Percentiles rank a stretch among this genome's conserved stretches.
Evolutionary conservation across 1,139 yeast genomes (phyloP).

Genomic region (Pneumocystis oryctolagi): DNA sequence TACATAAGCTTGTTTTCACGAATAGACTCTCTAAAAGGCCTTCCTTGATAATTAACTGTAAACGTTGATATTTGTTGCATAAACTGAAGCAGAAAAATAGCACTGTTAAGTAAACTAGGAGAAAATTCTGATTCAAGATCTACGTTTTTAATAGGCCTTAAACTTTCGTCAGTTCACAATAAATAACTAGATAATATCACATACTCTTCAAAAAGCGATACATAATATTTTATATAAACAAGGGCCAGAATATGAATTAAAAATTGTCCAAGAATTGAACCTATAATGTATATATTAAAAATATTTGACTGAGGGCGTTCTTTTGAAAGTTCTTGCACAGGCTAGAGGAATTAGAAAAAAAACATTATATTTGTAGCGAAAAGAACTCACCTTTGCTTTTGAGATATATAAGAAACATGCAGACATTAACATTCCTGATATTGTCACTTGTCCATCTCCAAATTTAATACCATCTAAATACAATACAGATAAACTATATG

Average conservation of each 20-base stretch:
- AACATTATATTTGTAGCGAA: background rate
- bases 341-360: slow-evolving; percentile 24
- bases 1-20: slow-evolving; percentile 91
- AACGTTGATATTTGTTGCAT: slow-evolving; percentile 96
- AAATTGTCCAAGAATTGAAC: slow-evolving; percentile 91
- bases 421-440: slow-evolving; percentile 75
- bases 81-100: slow-evolving; percentile 82
- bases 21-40: slow-evolving; percentile 88
- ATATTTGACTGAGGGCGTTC: slow-evolving; percentile 98
- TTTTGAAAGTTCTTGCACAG: slow-evolving; percentile 74
- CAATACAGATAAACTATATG: slow-evolving; percentile 84
- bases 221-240: slow-evolving; percentile 68
- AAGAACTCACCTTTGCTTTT: slow-evolving; percentile 40
- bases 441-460: slow-evolving; percentile 94
- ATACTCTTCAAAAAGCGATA: slow-evolving; percentile 38
- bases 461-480: slow-evolving; percentile 95
- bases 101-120: slow-evolving; percentile 89
- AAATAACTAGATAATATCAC: slow-evolving; percentile 32
- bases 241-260: slow-evolving; percentile 77
- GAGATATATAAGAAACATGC: slow-evolving; percentile 93
- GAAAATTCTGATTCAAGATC: slow-evolving; percentile 78
- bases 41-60: slow-evolving; percentile 95
- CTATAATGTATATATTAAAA: slow-evolving; percentile 89
- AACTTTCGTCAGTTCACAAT: background rate
- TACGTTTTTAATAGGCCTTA: slow-evolving; percentile 20